Evolutionary conservation across 371 early-diverging fungal species (phyloP).

Genomic region (Mucor velutinosus): DNA sequence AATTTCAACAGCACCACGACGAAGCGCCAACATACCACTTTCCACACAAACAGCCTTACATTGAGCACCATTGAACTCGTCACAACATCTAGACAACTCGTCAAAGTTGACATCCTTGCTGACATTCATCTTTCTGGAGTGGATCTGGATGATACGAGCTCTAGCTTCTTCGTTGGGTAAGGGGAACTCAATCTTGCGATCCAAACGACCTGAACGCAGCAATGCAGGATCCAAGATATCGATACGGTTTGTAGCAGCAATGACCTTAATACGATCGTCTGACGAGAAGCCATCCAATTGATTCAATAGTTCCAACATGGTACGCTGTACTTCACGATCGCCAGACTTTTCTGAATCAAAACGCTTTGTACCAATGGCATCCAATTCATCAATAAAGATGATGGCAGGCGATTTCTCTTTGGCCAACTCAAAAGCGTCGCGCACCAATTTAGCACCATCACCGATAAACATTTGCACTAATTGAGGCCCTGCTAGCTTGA

Average conservation of each 20-base stretch:
- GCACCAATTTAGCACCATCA: slow-evolving; percentile 98
- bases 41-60: slow-evolving; percentile 99
- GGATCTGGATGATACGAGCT: slow-evolving; percentile 98
- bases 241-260: slow-evolving; percentile 99
- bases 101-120: slow-evolving; percentile 97
- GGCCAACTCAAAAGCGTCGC: slow-evolving; percentile 99
- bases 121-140: slow-evolving; percentile 99
- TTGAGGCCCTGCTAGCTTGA: slow-evolving; percentile 98
- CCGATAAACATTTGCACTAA: slow-evolving; percentile 99
- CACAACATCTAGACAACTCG: slow-evolving; percentile 97
- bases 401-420: slow-evolving; percentile 99
- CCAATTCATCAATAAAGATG: slow-evolving; percentile 99
- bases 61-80: slow-evolving; percentile 99
- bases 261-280: slow-evolving; percentile 98
- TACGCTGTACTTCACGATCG: slow-evolving; percentile 99
- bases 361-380: slow-evolving; percentile 99
- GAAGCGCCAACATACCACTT: slow-evolving; percentile 95
- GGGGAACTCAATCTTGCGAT: slow-evolving; percentile 99
- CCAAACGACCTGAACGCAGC: slow-evolving; percentile 98
- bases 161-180: slow-evolving; percentile 98
- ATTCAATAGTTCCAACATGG: slow-evolving; percentile 99
- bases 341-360: slow-evolving; percentile 98
- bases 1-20: slow-evolving; percentile 91
- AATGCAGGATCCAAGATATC: slow-evolving; percentile 99
- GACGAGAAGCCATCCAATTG: slow-evolving; percentile 99